These are phyloP conservation scores for Tanacetum coccineum DNA, from an alignment of 129 eudicot species.

Conservation along the genomic window DNA sequence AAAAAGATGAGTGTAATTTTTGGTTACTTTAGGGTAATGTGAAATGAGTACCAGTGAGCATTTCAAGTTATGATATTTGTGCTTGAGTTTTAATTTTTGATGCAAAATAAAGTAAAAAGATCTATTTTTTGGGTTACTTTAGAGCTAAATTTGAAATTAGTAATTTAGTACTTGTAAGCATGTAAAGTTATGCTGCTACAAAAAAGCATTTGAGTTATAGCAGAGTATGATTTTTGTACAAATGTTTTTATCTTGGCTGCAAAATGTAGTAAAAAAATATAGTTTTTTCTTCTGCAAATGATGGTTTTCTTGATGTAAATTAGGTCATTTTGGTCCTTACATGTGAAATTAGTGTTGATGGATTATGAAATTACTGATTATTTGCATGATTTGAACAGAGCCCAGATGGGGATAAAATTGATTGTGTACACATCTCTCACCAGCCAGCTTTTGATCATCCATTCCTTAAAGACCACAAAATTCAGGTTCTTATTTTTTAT, in stretches of 20 bases:
- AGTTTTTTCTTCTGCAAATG: conserved; percentile 13
- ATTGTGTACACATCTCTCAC: conserved; percentile 82
- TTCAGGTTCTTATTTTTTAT: conserved; percentile 48
- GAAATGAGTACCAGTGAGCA: too few species aligned
- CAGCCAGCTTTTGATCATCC: conserved; percentile 99
- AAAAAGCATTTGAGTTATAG: too few species aligned
- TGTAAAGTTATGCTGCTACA: too few species aligned
- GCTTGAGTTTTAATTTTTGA: not conserved
- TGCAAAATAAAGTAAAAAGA: conserved; percentile 21
- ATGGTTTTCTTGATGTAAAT: conserved; percentile 14
- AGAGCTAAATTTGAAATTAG: too few species aligned
- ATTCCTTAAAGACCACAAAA: conserved; percentile 89
- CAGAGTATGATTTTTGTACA: too few species aligned
- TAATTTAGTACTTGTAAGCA: too few species aligned
- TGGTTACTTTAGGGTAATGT: too few species aligned
- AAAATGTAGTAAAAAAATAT: too few species aligned
- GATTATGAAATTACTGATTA: conserved; percentile 17
- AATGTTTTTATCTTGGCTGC: too few species aligned
- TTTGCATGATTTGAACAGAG: conserved; percentile 50
- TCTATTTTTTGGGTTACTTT: too few species aligned
- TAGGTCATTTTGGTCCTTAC: not conserved
- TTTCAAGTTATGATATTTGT: too few species aligned
- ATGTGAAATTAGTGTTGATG: too few species aligned
- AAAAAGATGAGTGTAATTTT: not conserved
- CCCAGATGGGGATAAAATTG: conserved; percentile 88